Evolutionary conservation across 257 asterid species (phyloP), one percentile per base, ranked within the genome.

Genomic region (Prunella vulgaris): DNA sequence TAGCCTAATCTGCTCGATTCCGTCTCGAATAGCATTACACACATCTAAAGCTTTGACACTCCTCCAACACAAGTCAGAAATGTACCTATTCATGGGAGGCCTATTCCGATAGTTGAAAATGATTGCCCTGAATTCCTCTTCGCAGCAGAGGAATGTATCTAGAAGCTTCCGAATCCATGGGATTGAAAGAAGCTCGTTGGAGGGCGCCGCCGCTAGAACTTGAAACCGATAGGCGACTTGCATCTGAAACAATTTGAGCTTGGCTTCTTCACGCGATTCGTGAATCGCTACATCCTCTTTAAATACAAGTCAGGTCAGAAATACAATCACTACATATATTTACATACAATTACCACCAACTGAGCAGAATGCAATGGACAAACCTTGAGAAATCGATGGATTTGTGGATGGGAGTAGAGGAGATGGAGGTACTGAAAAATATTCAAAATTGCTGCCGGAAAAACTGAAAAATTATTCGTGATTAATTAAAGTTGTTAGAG

Each of bases 21-120:
- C 99, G 35, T 94, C 99, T 1, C 99, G 76, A 37, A 94, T 81
- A 1, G 99, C 97, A 66, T 94, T 94, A 27, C 99, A 91, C 15
- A 91, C 96, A 60, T 94, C 99, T 74, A 94, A 54, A 2, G 96
- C 97, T 75, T 91, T 89, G n/a, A 94, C 85, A 18, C 93, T 76
- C 73, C 97, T 84, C 63, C 89, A 97, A 15, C 86, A 94, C 73
- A 73, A 91, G 21, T 94, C 99, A 0, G 80, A 64, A 9, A 89
- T 32, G 70, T 80, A 73, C 1, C 74, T 73, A 44, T 94, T 97
- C 96, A 88, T 87, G 0, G 93, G 97, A 2, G 90, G 74, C 57
- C 28, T 87, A 20, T 60, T 81, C 32, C 35, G 72, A 79, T 85
- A 82, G 74, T 78, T 86, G n/a, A 76, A 68, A 10, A 91, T 62